phyloP scores from a whole-genome alignment of 2,329 filamentous ascomycete species.

The Fusarium sp. region DNA sequence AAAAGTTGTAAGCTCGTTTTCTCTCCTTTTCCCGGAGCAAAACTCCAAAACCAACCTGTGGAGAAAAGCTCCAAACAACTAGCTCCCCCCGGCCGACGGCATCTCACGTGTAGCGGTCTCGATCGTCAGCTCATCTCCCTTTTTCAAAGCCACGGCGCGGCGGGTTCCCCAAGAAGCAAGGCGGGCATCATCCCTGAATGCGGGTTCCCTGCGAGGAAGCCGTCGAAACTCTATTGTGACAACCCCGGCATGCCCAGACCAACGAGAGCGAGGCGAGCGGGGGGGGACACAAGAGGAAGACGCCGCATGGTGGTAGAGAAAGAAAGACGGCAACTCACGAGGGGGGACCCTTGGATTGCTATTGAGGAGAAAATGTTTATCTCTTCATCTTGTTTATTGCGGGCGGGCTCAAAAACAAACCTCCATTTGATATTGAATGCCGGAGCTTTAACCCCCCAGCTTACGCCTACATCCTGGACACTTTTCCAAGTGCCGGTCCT shows the following conservation, averaged over 20 bases:
- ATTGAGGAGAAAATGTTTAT: not conserved
- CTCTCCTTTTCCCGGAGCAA: not conserved
- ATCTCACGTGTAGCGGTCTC: slow-evolving; percentile 32
- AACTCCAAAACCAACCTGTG: slow-evolving; percentile 10
- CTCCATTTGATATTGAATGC: not conserved
- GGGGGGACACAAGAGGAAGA: not conserved
- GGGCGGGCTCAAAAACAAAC: not conserved
- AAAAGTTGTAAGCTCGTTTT: not conserved
- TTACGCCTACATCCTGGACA: not conserved
- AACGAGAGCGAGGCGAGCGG: slow-evolving; percentile 11
- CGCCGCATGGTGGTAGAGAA: not conserved
- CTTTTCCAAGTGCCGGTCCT: not conserved
- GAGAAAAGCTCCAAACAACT: slow-evolving; percentile 5
- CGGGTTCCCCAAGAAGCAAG: slow-evolving; percentile 36
- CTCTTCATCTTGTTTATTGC: not conserved
- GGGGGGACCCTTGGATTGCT: not conserved
- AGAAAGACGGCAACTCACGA: not conserved
- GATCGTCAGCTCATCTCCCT: not conserved
- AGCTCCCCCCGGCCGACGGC: slow-evolving; percentile 18
- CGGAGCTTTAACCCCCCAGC: not conserved
- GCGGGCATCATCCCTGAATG: slow-evolving; percentile 5
- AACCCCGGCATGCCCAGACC: slow-evolving; percentile 15
- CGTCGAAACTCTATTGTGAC: slow-evolving; percentile 37
- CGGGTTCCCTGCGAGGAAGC: slow-evolving; percentile 15
- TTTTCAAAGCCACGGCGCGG: slow-evolving; percentile 31